Evolutionary conservation across 2,329 filamentous ascomycete genomes (phyloP), one percentile per base, ranked within the genome.

Genomic region (Fusarium sp.): DNA sequence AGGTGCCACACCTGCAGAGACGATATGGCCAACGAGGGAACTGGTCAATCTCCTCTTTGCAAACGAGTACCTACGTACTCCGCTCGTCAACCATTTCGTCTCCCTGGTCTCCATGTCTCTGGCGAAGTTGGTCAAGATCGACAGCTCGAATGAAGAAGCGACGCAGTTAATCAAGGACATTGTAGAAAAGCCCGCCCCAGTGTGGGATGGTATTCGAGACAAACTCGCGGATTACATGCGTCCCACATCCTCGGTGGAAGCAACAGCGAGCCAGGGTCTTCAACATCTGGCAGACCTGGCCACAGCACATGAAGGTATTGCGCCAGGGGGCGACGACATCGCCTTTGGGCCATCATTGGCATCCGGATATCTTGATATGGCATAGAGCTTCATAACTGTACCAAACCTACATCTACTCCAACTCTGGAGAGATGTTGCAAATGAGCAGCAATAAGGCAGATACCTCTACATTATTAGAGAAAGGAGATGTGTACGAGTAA

Each of bases 21-120:
- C 90, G 17, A 78, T 91, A 20, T 88, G 86, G 76, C 85, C 88
- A 7, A 87, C 87, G 25, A 83, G 83, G 62, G 85, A 89, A 71
- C 82, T 89, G 7, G 82, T 86, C 39, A 81, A 80, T n/a, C 82
- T 91, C 49, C 79, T 92, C 32, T 82, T 85, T 8, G 80, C 81
- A 30, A 85, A 86, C 40, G 76, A 83, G 6, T 83, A 85, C 46
- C 78, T 89, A 9, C 79, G 87, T 45, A 89, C 84, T 53, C 90
- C 90, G 0, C 79, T 93, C 44, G 88, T 88, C 56, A 88, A 92
- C 73, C 89, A 93, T 73, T 90, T 90, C 67, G 84, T 85, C 54
- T 84, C 83, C 14, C 81, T 92, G 11, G 83, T 85, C 2, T 81
- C 85, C 13, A 80, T 91, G 72, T 85, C 86, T n/a, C 79, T 93